These are phyloP conservation scores for Fonsecaea erecta DNA, from an alignment of 2,329 filamentous ascomycete genomes.

Conservation along the genomic window DNA sequence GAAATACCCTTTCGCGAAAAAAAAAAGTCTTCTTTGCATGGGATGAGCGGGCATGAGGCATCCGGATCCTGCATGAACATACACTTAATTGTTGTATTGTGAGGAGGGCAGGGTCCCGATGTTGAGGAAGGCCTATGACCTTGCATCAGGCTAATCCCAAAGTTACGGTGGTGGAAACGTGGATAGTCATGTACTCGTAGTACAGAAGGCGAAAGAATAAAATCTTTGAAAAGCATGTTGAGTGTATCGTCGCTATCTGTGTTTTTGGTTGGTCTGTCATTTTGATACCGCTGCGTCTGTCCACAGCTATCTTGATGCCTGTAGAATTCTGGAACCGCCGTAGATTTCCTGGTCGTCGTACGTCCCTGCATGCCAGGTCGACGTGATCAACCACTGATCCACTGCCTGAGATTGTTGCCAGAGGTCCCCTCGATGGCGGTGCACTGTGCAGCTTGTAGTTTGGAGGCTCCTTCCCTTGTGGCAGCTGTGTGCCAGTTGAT, in stretches of 20 bases:
- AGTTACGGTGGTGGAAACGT: constrained; percentile 25
- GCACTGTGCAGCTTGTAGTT: background rate
- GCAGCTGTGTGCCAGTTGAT: background rate
- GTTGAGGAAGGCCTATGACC: constrained; percentile 39
- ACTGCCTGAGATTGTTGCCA: background rate
- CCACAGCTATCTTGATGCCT: background rate
- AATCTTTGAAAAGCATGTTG: constrained; percentile 33
- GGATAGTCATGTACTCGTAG: constrained; percentile 35
- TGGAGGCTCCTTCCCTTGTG: background rate
- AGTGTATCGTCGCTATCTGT: constrained; percentile 1
- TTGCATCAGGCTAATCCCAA: constrained; percentile 31
- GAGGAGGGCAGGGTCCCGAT: constrained; percentile 37
- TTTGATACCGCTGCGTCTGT: background rate
- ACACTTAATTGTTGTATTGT: constrained; percentile 28
- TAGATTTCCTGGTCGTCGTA: background rate
- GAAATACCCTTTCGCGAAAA: constrained; percentile 44
- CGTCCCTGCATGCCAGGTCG: background rate
- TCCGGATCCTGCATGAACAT: constrained; percentile 36
- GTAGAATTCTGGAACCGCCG: background rate
- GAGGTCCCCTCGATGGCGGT: background rate
- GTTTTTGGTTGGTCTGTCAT: background rate
- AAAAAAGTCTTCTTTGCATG: constrained; percentile 39
- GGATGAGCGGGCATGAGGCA: constrained; percentile 40
- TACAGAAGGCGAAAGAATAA: constrained; percentile 32
- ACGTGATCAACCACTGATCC: background rate